Conservation (phyloP, 495 filamentous ascomycete species). For the Bacidia rubella region DNA sequence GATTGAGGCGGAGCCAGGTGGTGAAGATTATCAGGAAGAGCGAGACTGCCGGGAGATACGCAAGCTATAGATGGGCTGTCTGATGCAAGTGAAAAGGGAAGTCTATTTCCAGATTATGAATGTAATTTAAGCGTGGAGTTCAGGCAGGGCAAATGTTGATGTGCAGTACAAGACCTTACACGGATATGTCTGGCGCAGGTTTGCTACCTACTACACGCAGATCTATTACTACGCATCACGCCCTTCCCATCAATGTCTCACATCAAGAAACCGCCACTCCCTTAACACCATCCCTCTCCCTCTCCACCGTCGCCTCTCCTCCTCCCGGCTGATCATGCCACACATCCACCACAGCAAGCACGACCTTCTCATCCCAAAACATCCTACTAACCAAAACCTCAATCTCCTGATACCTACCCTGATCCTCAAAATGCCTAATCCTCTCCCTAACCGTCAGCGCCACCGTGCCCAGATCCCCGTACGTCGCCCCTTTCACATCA, state of each 20-base stretch:
- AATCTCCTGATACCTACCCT: neutral
- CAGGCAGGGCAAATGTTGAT: neutral
- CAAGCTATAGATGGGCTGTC: constrained; percentile 53
- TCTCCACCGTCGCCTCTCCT: constrained; percentile 50
- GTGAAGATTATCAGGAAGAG: constrained; percentile 93
- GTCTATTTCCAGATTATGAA: neutral
- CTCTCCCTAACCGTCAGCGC: neutral
- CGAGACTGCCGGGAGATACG: constrained; percentile 43
- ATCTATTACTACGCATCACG: no score
- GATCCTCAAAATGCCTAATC: neutral
- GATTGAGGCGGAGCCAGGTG: constrained; percentile 83
- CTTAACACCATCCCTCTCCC: constrained; percentile 30
- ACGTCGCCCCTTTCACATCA: neutral
- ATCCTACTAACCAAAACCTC: neutral
- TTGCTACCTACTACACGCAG: neutral
- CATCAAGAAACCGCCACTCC: constrained; percentile 36
- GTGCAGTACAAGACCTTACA: neutral
- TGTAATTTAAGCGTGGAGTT: neutral
- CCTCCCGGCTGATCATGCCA: constrained; percentile 46
- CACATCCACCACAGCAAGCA: constrained; percentile 40
- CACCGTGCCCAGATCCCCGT: neutral
- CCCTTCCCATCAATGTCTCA: constrained; percentile 48
- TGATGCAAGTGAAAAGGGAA: constrained; percentile 25
- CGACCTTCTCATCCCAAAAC: neutral
- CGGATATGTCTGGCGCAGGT: neutral